Conservation (phyloP, 345 rosid species). For the Rhizophora mangle region DNA sequence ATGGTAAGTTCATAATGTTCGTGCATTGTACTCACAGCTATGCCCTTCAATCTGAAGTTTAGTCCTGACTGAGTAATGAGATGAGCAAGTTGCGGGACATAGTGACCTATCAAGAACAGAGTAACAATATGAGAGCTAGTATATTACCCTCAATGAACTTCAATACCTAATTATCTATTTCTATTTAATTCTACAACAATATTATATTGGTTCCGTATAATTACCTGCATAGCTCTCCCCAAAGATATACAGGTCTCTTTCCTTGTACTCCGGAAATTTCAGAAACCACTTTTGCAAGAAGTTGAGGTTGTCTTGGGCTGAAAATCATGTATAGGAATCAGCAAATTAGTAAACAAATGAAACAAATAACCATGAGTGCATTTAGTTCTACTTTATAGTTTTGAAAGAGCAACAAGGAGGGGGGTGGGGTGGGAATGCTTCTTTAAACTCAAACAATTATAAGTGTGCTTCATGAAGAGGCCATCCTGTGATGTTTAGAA, state of each 20-base stretch:
- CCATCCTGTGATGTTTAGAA: too few species aligned
- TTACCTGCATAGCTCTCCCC: slow-evolving; percentile 23
- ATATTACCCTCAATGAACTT: neutral
- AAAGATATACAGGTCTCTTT: slow-evolving; percentile 13
- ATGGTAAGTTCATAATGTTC: neutral
- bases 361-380: too few species aligned
- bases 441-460: too few species aligned
- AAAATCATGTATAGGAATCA: too few species aligned
- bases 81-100: slow-evolving; percentile 27
- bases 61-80: slow-evolving; percentile 19
- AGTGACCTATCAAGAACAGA: slow-evolving; percentile 18
- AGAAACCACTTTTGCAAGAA: slow-evolving; percentile 19
- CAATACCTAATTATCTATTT: too few species aligned
- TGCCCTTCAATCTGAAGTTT: slow-evolving; percentile 22
- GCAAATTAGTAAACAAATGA: too few species aligned
- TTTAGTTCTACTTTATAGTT: too few species aligned
- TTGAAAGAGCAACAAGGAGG: too few species aligned
- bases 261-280: slow-evolving; percentile 22
- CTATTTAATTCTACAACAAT: neutral
- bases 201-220: neutral
- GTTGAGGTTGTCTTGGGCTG: slow-evolving; percentile 20
- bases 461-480: too few species aligned
- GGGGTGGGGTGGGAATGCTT: too few species aligned
- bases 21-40: slow-evolving; percentile 17
- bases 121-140: neutral